A percentile compares a stretch with the other conserved stretches of the same genome.
Conservation (phyloP, 768 basidiomycete genomes). For the Sarcodon aspratus region DNA sequence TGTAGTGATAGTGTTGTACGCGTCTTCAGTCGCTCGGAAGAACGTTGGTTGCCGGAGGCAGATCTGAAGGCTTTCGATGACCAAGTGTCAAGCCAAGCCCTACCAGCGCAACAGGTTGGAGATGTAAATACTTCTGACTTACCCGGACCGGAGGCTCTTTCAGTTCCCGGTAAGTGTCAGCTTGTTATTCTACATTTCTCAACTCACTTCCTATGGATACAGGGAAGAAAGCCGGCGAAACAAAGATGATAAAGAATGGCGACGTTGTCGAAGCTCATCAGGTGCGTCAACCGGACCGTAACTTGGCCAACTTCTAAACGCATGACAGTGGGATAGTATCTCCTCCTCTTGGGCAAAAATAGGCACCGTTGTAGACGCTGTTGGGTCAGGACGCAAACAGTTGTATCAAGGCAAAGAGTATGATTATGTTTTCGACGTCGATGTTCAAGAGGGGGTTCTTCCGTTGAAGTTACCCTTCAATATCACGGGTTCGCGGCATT, state of each 20-base stretch:
- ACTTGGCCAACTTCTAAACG: background rate
- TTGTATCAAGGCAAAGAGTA: slow-evolving; percentile 92
- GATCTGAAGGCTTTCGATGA: slow-evolving; percentile 65
- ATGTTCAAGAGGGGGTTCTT: slow-evolving; percentile 86
- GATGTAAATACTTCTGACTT: slow-evolving; percentile 90
- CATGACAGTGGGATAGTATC: slow-evolving; percentile 65
- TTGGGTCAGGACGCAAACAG: slow-evolving; percentile 82
- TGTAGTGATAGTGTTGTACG: slow-evolving; percentile 82
- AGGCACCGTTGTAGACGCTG: slow-evolving; percentile 92
- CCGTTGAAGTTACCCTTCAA: slow-evolving; percentile 94
- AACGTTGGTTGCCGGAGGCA: slow-evolving; percentile 58
- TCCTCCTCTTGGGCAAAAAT: slow-evolving; percentile 79
- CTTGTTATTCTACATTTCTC: background rate
- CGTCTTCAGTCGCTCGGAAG: slow-evolving; percentile 68
- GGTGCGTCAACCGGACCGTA: slow-evolving; percentile 18
- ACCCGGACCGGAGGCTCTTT: slow-evolving; percentile 75
- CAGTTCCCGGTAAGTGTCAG: slow-evolving; percentile 45
- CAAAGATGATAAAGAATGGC: slow-evolving; percentile 80
- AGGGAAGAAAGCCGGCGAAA: slow-evolving; percentile 93
- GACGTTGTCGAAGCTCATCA: slow-evolving; percentile 85
- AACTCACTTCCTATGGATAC: background rate
- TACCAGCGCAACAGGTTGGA: slow-evolving; percentile 82
- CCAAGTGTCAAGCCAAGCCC: slow-evolving; percentile 61
- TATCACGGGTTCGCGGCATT: slow-evolving; percentile 46
- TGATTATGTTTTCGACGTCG: slow-evolving; percentile 99